phyloP scores from a whole-genome alignment of 305 asterid species.

The Fraxinus dipetala region DNA sequence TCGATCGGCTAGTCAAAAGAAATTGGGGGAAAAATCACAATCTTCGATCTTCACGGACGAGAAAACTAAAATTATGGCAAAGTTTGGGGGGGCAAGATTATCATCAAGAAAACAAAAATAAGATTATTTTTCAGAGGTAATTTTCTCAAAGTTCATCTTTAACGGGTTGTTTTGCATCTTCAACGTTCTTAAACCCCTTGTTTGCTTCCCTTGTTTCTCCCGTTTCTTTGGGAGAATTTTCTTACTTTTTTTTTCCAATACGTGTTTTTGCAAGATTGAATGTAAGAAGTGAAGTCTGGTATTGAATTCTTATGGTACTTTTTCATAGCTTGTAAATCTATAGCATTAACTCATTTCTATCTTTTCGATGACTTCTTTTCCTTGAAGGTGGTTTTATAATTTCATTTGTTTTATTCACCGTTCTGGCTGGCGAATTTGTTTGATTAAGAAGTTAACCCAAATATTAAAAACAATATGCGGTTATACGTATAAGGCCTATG shows the following conservation, averaged over 20 bases:
- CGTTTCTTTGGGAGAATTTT: background rate
- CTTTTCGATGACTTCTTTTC: background rate
- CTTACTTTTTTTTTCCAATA: background rate
- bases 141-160: background rate
- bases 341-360: background rate
- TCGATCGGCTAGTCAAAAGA: too few relatives aligned
- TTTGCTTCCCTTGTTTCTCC: background rate
- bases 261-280: background rate
- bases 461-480: background rate
- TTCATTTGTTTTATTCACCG: slow-evolving; percentile 2
- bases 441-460: slow-evolving; percentile 47
- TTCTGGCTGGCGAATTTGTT: slow-evolving; percentile 81
- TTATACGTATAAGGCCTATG: background rate
- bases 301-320: background rate
- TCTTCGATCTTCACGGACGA: background rate
- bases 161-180: background rate
- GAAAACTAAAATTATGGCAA: background rate
- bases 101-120: background rate
- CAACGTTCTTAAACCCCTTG: background rate
- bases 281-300: background rate
- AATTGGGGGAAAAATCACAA: background rate
- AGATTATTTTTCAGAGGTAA: background rate
- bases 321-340: background rate
- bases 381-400: slow-evolving; percentile 16
- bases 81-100: background rate